Base-by-base conservation (phyloP, 441 rosid genomes). In the Codiaeum variegatum region DNA sequence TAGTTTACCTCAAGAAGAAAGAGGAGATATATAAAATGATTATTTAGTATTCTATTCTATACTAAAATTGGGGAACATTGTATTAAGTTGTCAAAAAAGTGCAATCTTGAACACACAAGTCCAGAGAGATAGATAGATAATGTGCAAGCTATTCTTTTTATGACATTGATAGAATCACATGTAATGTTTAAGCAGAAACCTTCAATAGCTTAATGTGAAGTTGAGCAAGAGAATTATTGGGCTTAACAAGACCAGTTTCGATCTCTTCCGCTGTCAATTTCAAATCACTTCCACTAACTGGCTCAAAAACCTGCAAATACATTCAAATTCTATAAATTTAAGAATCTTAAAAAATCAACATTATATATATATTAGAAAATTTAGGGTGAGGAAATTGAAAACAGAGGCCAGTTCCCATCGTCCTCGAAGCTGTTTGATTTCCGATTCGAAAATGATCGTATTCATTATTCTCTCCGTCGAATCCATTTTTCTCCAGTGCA, bases 401-500 rank as follows among this genome's bases (percentile, higher is more conserved):
- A 89, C 93, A 12, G 93, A 91, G 34, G 98, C 97, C 36, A 93
- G 91, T 75, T 93, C 97, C 98, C 98, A 93, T 58, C 88, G 84
- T 62, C 84, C 82, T 49, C 98, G 97, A 71, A 93, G 79, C 79
- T 70, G 66, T 26, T 77, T 77, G 46, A 88, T 87, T 66, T 84
- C 85, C 34, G 82, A 69, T 11, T 85, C 75, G 16, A 64, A 19
- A 7, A 80, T 78, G 82, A 70, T 80, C 87, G 11, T 38, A 9
- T 6, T 38, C 44, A 40, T 40, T 13, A 40, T 40, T n/a, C n/a
- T n/a, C n/a, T n/a, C n/a, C n/a, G n/a, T n/a, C n/a, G n/a, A n/a
- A n/a, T n/a, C n/a, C n/a, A n/a, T n/a, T n/a, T n/a, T n/a, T n/a
- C n/a, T n/a, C n/a, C n/a, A n/a, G 32, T 26, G 76, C 12, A 52